Base-by-base conservation (phyloP, 2,329 filamentous ascomycete species). In the Hawksworthiomyces lignivorus region DNA sequence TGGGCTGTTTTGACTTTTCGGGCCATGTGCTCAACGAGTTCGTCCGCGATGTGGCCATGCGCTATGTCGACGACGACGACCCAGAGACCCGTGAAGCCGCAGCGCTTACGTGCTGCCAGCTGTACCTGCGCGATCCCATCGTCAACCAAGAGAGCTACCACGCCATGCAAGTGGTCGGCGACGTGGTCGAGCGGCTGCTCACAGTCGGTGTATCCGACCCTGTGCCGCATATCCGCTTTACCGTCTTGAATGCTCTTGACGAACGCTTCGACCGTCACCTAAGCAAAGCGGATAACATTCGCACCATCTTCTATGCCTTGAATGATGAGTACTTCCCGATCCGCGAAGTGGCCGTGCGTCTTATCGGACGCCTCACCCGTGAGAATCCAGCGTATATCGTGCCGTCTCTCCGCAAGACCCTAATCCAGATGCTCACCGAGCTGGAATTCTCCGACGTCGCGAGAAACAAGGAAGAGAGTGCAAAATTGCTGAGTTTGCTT, bases 361-460 rank as follows among this genome's bases (percentile, higher is more conserved):
- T 98, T 50, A 95, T 98, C 54, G 94, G 92, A 24, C 87, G 94
- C 11, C 70, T 99, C 43, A 94, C 92, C 1, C 77, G 79, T 39
- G 82, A 88, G 50, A 98, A 98, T 51, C 94, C 92, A 1, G 94
- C 94, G 44, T 98, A 98, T 62, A 89, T 98, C 51, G 94, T 98
- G 55, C 92, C 94, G 2, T 94, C 92, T 0, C 64, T 98, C 29
- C 84, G 92, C 48, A 98, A 98, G 63, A 84, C 94, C 6, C 77
- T 98, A 20, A 89, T 98, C 45, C 94, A 98, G 62, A 82, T 98
- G 61, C 74, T 98, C 47, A 98, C 92, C 0, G 90, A 96, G 55
- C 82, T 98, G 18, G 89, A 95, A 54, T 97, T 96, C 55, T 94
- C 92, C 7, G 94, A 94, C 58, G 92, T 90, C 39, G 77, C 90